Conservation (phyloP, 1,284 basidiomycete species). For the Porodaedalea pini region DNA sequence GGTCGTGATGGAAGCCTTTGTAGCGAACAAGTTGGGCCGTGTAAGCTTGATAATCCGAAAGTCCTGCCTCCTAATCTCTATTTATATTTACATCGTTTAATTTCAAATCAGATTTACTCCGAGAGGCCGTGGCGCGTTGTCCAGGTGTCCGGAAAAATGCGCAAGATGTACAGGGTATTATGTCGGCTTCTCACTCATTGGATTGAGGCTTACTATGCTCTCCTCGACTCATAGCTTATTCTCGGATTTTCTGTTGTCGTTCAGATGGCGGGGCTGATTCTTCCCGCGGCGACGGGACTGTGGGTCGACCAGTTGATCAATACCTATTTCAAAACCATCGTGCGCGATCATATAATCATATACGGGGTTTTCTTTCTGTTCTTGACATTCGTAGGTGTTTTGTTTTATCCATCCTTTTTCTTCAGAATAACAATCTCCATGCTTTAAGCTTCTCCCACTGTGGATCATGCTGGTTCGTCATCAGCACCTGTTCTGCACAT, state of each 20-base stretch:
- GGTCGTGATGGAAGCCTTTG: slow-evolving; percentile 5
- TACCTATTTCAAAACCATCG: slow-evolving; percentile 12
- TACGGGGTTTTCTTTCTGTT: slow-evolving; percentile 20
- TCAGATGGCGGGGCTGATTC: slow-evolving; percentile 26
- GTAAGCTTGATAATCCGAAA: slow-evolving; percentile 2
- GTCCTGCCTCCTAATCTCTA: neutral
- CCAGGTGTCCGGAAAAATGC: slow-evolving; percentile 26
- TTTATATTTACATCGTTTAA: neutral
- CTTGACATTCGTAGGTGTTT: slow-evolving; percentile 18
- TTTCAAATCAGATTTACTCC: slow-evolving; percentile 19
- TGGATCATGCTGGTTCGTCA: slow-evolving; percentile 18
- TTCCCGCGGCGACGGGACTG: slow-evolving; percentile 24
- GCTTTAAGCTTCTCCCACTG: slow-evolving; percentile 9
- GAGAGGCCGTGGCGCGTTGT: slow-evolving; percentile 20
- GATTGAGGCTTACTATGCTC: neutral
- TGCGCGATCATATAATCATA: slow-evolving; percentile 11
- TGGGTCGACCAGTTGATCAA: slow-evolving; percentile 24
- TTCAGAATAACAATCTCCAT: neutral
- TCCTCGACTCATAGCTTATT: slow-evolving; percentile 18
- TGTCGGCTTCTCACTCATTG: neutral
- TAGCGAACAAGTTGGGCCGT: slow-evolving; percentile 4
- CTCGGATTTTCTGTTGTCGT: slow-evolving; percentile 25
- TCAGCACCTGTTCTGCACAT: neutral
- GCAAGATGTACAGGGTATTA: slow-evolving; percentile 23
- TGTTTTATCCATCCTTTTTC: neutral